Conservation (phyloP, 805 yeast species). For the Candida ponderosae region DNA sequence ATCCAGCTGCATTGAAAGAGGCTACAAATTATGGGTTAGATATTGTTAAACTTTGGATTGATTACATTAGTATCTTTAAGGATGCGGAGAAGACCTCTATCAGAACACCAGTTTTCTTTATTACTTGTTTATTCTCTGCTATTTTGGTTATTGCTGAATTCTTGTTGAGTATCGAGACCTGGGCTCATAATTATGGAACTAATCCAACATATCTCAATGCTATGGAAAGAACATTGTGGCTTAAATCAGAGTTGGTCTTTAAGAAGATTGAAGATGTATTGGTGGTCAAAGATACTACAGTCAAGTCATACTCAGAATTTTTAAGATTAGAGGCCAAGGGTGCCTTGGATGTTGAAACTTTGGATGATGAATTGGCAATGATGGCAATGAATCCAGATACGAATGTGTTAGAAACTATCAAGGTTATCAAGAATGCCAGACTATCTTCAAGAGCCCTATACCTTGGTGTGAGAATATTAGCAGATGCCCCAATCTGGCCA, state of each 20-base stretch:
- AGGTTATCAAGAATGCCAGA: conserved; percentile 39
- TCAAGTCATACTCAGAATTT: conserved; percentile 49
- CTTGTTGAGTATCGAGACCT: conserved; percentile 46
- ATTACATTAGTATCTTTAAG: conserved; percentile 54
- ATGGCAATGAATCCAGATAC: conserved; percentile 37
- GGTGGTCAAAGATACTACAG: conserved; percentile 41
- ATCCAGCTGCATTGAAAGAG: conserved; percentile 60
- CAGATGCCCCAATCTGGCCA: conserved; percentile 88
- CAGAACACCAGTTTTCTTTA: conserved; percentile 69
- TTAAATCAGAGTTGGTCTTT: conserved; percentile 51
- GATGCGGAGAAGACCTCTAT: conserved; percentile 62
- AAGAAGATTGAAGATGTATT: conserved; percentile 53
- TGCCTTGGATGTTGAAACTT: conserved; percentile 42
- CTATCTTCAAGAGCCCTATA: conserved; percentile 52
- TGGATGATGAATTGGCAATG: conserved; percentile 43
- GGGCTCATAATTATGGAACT: conserved; percentile 31
- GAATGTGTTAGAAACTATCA: conserved; percentile 34
- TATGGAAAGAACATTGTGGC: conserved; percentile 56
- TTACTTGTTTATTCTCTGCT: conserved; percentile 62
- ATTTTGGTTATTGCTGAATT: conserved; percentile 57
- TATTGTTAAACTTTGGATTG: conserved; percentile 63
- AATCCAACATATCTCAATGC: conserved; percentile 25
- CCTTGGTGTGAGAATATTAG: conserved; percentile 66
- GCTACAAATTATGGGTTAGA: conserved; percentile 50
- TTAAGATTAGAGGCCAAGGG: conserved; percentile 53